Evolutionary conservation across 139 green algal genomes (phyloP), one percentile per base, ranked within the genome.

Genomic region (Ettlia oleoabundans): DNA sequence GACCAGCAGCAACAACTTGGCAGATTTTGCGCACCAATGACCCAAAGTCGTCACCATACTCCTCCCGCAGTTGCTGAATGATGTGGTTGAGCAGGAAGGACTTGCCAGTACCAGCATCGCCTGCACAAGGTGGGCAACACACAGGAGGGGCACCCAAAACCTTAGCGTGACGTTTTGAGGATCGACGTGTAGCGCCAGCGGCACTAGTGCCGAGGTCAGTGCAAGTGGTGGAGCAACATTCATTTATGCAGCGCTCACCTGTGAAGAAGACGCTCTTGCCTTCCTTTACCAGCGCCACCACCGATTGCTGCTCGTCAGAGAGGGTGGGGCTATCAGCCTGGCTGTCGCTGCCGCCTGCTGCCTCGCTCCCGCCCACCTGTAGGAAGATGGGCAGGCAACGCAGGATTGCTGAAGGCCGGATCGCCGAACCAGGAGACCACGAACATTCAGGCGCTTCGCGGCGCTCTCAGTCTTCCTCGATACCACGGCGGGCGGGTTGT

Each of bases 191-290:
- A 35, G n/a, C 21, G 9, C 19, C 58, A 35, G 9, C 58, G 19
- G 21, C 58, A 66, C 3, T 22, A 22, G 33, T 15, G 3, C 38
- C 22, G 38, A 4, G 6, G 3, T 2, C 15, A n/a, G n/a, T n/a
- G n/a, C n/a, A n/a, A n/a, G n/a, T n/a, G n/a, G n/a, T n/a, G n/a
- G n/a, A n/a, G n/a, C n/a, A n/a, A n/a, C n/a, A n/a, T n/a, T n/a
- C n/a, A n/a, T n/a, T n/a, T n/a, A n/a, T n/a, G n/a, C n/a, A n/a
- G n/a, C n/a, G 47, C 72, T 40, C 7, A 47, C 72, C 72, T 26
- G 90, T 92, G 86, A 94, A 93, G 84, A 94, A 95, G 4, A 95
- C 86, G 67, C 88, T 94, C 9, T 85, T 63, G n/a, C 88, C 85
- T 3, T 80, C 30, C 18, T 73, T 64, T 3, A 94, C 90, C 26